These are phyloP conservation scores for Novakomyces olei DNA, from an alignment of 805 yeast genomes.

Conservation along the genomic window DNA sequence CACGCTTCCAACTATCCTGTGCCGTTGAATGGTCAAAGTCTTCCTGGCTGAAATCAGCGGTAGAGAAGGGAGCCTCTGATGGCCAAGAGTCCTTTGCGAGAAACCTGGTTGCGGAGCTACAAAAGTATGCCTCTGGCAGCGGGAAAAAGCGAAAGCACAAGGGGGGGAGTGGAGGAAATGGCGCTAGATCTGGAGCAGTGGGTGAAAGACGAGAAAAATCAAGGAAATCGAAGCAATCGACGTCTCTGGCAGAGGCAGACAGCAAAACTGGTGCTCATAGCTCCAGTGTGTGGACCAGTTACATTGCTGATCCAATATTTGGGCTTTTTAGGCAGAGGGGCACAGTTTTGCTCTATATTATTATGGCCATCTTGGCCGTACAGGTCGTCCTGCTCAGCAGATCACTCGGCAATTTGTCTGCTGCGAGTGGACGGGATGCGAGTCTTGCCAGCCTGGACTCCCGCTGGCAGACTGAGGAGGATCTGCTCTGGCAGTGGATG, in stretches of 20 bases:
- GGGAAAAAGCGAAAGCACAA: constrained; percentile 5
- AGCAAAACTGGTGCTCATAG: not conserved
- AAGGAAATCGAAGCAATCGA: not conserved
- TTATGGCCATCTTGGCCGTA: constrained; percentile 6
- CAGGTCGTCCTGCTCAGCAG: constrained; percentile 6
- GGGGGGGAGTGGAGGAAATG: constrained; percentile 6
- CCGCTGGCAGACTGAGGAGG: constrained; percentile 27
- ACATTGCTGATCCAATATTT: too few species aligned
- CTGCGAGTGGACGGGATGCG: constrained; percentile 9
- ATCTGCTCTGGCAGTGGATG: constrained; percentile 55
- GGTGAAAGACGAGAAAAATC: not conserved
- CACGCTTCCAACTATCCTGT: constrained; percentile 42
- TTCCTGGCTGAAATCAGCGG: constrained; percentile 77
- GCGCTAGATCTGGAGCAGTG: not conserved
- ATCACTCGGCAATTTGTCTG: not conserved
- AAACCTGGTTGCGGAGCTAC: constrained; percentile 23
- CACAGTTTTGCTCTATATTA: constrained; percentile 5
- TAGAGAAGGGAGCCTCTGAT: constrained; percentile 60
- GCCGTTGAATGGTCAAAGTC: constrained; percentile 74
- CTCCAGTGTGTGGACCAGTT: too few species aligned
- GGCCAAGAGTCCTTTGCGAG: constrained; percentile 55
- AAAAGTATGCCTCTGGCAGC: constrained; percentile 5
- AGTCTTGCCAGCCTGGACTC: constrained; percentile 9
- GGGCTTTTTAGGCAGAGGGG: constrained; percentile 5
- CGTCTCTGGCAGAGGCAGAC: not conserved